These are phyloP conservation scores for Canavalia gladiata DNA, from an alignment of 306 rosid species.

Conservation along the genomic window DNA sequence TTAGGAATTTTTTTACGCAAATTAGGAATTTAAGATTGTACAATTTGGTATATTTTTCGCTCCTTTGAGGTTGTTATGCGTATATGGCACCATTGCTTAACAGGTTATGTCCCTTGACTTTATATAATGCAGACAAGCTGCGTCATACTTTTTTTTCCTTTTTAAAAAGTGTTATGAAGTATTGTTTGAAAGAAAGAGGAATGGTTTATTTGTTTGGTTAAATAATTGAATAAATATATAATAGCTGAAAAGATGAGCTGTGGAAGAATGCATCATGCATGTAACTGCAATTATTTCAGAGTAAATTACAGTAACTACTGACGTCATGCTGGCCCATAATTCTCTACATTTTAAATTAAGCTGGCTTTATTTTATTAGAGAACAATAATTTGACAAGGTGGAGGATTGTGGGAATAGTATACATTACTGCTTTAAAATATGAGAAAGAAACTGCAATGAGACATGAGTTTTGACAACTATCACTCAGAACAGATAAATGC, in stretches of 20 bases:
- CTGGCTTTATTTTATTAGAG: conserved; percentile 26
- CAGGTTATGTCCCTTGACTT: conserved; percentile 14
- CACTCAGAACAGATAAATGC: conserved; percentile 38
- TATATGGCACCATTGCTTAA: background rate
- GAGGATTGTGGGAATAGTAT: conserved; percentile 37
- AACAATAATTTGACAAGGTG: conserved; percentile 27
- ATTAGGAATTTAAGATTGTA: background rate
- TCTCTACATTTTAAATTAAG: conserved; percentile 26
- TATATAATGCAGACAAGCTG: conserved; percentile 30
- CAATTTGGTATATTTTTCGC: background rate
- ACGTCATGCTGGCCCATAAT: conserved; percentile 50
- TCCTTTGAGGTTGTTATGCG: background rate
- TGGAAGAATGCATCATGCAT: conserved; percentile 44
- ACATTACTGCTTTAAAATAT: conserved; percentile 12
- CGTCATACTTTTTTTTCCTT: background rate
- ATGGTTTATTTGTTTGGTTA: no score
- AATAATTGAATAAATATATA: background rate
- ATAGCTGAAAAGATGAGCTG: conserved; percentile 14
- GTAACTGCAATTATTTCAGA: conserved; percentile 42
- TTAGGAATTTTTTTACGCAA: no score
- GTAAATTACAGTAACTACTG: conserved; percentile 30
- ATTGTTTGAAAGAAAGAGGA: background rate
- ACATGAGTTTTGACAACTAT: conserved; percentile 44
- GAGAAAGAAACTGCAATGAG: conserved; percentile 22
- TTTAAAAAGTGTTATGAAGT: background rate